Percentiles rank a stretch among this genome's conserved stretches.
phyloP scores from a whole-genome alignment of 2,329 filamentous ascomycete genomes.

The Fusarium pseudocircinatum region DNA sequence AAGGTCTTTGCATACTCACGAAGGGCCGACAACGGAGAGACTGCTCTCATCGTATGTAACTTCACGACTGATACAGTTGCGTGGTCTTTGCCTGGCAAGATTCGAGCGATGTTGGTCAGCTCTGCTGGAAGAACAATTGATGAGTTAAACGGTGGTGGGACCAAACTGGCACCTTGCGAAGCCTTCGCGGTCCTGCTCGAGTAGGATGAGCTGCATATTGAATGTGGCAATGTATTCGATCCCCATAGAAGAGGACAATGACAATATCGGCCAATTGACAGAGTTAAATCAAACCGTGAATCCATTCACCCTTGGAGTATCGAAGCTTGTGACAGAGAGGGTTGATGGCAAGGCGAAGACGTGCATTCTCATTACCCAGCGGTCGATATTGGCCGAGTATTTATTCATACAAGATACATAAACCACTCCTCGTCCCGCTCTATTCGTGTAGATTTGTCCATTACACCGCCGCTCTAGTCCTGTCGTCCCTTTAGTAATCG shows the following conservation, averaged over 20 bases:
- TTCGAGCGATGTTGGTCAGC: constrained; percentile 49
- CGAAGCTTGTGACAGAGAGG: neutral
- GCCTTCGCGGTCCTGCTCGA: constrained; percentile 48
- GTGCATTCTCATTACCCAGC: constrained; percentile 43
- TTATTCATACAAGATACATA: constrained; percentile 50
- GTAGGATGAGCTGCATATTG: neutral
- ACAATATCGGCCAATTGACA: neutral
- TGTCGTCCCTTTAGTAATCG: constrained; percentile 97
- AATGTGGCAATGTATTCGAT: constrained; percentile 37
- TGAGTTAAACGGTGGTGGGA: constrained; percentile 40
- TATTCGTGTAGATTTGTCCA: constrained; percentile 26
- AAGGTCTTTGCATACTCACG: constrained; percentile 52
- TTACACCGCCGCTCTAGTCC: constrained; percentile 66
- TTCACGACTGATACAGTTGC: constrained; percentile 47
- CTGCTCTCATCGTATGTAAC: constrained; percentile 52
- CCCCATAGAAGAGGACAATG: constrained; percentile 38
- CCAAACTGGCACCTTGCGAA: constrained; percentile 51
- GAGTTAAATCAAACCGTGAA: neutral
- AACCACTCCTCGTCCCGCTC: constrained; percentile 28
- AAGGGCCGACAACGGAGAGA: constrained; percentile 44
- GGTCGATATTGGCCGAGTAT: constrained; percentile 42
- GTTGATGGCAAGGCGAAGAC: constrained; percentile 9
- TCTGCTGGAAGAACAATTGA: constrained; percentile 44
- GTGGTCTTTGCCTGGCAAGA: constrained; percentile 45
- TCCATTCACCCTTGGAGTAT: neutral